Percentiles rank a stretch among this genome's conserved stretches.
Conservation (phyloP, 2,329 filamentous ascomycete genomes). For the Bipolaris bicolor region DNA sequence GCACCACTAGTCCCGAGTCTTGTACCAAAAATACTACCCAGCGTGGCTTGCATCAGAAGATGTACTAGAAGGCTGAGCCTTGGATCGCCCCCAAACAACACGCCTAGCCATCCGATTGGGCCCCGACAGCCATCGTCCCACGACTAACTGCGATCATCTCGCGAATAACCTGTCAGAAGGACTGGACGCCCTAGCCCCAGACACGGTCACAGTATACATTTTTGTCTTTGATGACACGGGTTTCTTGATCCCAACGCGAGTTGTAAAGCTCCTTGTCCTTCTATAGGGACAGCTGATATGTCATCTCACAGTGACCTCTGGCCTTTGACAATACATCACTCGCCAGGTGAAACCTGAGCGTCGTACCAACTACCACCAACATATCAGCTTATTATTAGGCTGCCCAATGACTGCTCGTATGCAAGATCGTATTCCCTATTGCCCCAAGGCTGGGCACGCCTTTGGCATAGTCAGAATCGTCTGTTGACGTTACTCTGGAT, state of each 20-base stretch:
- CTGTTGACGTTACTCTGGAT: not conserved
- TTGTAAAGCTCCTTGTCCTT: not conserved
- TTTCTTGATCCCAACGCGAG: not conserved
- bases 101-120: constrained; percentile 5
- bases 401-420: constrained; percentile 16
- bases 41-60: not conserved
- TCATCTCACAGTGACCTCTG: not conserved
- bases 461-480: not conserved
- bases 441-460: constrained; percentile 4
- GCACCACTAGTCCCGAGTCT: not conserved
- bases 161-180: not conserved
- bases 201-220: not conserved
- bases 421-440: constrained; percentile 5
- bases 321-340: not conserved
- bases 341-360: constrained; percentile 5
- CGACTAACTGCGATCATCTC: not conserved
- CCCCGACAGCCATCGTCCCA: not conserved
- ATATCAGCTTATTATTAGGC: constrained; percentile 21
- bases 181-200: not conserved
- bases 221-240: not conserved
- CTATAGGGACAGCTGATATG: not conserved
- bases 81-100: not conserved
- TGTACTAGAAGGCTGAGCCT: not conserved
- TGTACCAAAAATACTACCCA: not conserved
- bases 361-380: constrained; percentile 7